Evolutionary conservation across 2,329 filamentous ascomycete species (phyloP).

Genomic region (Diaporthe caulivora): DNA sequence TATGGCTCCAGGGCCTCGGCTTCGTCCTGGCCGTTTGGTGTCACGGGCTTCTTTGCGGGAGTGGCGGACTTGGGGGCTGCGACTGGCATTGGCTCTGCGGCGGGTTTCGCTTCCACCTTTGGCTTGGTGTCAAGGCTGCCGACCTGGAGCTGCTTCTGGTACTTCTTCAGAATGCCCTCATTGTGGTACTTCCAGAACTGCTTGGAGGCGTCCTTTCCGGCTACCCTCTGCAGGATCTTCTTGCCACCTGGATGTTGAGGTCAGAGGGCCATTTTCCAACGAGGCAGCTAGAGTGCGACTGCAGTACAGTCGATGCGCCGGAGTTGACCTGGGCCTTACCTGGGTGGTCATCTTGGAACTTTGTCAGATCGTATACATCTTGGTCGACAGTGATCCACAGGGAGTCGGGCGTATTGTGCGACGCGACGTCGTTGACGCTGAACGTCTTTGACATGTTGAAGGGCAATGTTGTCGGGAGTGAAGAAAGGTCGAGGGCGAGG

Average conservation of each 20-base stretch:
- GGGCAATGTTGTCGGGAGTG: slow-evolving; percentile 30
- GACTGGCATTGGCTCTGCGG: slow-evolving; percentile 65
- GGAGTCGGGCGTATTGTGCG: slow-evolving; percentile 88
- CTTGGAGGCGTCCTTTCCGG: slow-evolving; percentile 75
- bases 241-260: slow-evolving; percentile 64
- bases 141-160: slow-evolving; percentile 80
- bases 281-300: neutral
- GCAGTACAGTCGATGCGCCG: neutral
- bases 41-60: slow-evolving; percentile 46
- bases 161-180: slow-evolving; percentile 89
- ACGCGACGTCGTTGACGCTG: slow-evolving; percentile 84
- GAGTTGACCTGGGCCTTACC: slow-evolving; percentile 62
- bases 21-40: slow-evolving; percentile 57
- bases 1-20: slow-evolving; percentile 84
- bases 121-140: slow-evolving; percentile 92
- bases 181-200: slow-evolving; percentile 85
- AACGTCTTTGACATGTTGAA: slow-evolving; percentile 87
- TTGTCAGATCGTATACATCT: slow-evolving; percentile 95
- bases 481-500: neutral
- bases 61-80: slow-evolving; percentile 60
- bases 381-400: slow-evolving; percentile 93
- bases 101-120: slow-evolving; percentile 63
- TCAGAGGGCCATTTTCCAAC: neutral
- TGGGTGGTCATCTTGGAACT: slow-evolving; percentile 87
- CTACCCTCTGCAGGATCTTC: slow-evolving; percentile 74